Evolutionary conservation across 2,329 filamentous ascomycete species (phyloP).

Genomic region (Claviceps sp.): DNA sequence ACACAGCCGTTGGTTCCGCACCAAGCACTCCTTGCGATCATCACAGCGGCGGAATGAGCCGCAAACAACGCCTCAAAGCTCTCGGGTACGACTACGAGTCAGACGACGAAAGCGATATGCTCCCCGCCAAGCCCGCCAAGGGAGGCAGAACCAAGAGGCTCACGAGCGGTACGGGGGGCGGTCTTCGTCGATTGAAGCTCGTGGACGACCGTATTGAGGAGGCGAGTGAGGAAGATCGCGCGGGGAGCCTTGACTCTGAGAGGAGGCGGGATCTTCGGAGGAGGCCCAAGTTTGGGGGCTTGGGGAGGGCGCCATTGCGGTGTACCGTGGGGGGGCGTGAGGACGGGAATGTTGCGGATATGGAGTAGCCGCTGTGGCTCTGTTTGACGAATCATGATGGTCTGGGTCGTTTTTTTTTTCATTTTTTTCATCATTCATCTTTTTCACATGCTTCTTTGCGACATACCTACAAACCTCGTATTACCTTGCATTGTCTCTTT

Average conservation of each 20-base stretch:
- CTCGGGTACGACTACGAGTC: slow-evolving; percentile 15
- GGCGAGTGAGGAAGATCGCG: slow-evolving; percentile 4
- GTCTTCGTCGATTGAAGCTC: slow-evolving; percentile 6
- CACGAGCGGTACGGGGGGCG: slow-evolving; percentile 3
- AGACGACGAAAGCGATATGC: slow-evolving; percentile 7
- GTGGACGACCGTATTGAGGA: slow-evolving; percentile 6
- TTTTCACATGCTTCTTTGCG: neutral
- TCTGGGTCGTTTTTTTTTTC: neutral
- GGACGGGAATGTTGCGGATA: neutral
- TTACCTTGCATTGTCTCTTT: neutral
- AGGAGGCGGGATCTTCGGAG: neutral
- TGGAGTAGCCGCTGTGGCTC: neutral
- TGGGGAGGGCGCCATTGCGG: neutral
- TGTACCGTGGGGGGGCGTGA: neutral
- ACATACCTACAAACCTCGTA: neutral
- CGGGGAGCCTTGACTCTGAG: neutral
- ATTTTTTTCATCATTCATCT: neutral
- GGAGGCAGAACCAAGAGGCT: slow-evolving; percentile 5
- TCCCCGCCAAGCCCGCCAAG: neutral
- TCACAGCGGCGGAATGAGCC: slow-evolving; percentile 6
- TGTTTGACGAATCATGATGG: neutral
- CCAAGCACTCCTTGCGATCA: slow-evolving; percentile 2
- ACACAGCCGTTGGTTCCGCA: neutral
- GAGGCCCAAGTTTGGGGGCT: neutral
- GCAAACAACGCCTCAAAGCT: slow-evolving; percentile 11